Evolutionary conservation across 176 grass and related monocot genomes (phyloP).

Genomic region (Carex kokanica): DNA sequence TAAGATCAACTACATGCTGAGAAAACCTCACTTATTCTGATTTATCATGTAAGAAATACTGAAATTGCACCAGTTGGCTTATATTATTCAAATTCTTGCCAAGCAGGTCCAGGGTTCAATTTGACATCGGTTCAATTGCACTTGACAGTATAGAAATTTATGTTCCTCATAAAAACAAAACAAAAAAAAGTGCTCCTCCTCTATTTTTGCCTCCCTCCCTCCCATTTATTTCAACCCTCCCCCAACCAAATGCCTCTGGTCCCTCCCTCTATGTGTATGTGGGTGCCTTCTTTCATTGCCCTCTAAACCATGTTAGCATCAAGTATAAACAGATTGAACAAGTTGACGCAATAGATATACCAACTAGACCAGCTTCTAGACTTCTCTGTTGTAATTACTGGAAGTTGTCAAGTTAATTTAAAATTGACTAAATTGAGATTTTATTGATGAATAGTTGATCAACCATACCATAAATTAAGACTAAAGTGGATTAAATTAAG

Average conservation of each 20-base stretch:
- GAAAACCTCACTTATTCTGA: background rate
- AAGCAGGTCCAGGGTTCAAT: background rate
- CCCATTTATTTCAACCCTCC: background rate
- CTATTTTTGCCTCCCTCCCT: background rate
- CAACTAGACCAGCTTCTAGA: background rate
- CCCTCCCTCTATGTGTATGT: background rate
- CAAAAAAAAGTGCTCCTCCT: background rate
- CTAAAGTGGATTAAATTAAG: background rate
- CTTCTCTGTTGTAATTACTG: background rate
- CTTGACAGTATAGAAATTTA: background rate
- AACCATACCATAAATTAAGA: background rate
- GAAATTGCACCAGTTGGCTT: background rate
- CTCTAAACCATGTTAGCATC: background rate
- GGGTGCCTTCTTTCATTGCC: background rate
- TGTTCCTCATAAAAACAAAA: background rate
- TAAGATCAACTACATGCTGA: constrained; percentile 23
- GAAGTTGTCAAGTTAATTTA: background rate
- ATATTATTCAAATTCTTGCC: background rate
- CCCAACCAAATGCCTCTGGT: background rate
- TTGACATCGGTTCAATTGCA: background rate
- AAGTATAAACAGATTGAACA: background rate
- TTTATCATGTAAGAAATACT: background rate
- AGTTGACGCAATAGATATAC: background rate
- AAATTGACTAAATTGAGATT: background rate
- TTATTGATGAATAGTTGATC: background rate